Base-by-base conservation (phyloP, 148 eudicot species). In the Hydrangea macrophylla region DNA sequence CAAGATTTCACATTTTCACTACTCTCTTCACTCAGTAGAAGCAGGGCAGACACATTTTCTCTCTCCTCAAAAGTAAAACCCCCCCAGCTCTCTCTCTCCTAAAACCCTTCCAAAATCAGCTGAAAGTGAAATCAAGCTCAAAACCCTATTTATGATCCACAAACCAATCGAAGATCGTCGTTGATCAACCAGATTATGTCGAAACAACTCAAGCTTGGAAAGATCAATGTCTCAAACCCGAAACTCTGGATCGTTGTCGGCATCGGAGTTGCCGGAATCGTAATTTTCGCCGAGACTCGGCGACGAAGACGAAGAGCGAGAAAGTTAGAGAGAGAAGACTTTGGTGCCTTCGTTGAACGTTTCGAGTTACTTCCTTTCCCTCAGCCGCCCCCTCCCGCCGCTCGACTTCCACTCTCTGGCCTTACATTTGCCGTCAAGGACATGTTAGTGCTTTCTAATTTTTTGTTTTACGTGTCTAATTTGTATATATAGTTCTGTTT, bases 351-450 rank as follows among this genome's bases (percentile, higher is more conserved):
- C 68, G 59, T 89, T 27, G 86, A 89, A 50, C 82, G 85, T 3
- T 87, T 92, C 60, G 81, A 85, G 73, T 65, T 92, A 30, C 75
- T 75, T 5, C 93, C 98, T 3, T 89, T 78, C 60, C 85, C 91
- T 65, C 96, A 84, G 56, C 96, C 96, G 25, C 96, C 88, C 1
- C 98, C 98, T 27, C 98, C 98, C 3, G 91, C 96, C 8, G 91
- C 98, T 60, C 82, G 78, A 31, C 78, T 74, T 1, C 59, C 79
- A 31, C 85, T 92, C 9, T 48, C 79, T 55, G 85, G 78, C 35
- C 81, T 92, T 22, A 72, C 84, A 20, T 92, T 92, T 48, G 89
- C 91, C 58, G 55, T 89, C 57, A 75, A 80, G 44, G 98, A 92
- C 77, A 79, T 80, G 96, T 90, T 68, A 75, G 86, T 77, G 24